Evolutionary conservation across 495 filamentous ascomycete species (phyloP).

Genomic region (Neurospora tetrasperma): DNA sequence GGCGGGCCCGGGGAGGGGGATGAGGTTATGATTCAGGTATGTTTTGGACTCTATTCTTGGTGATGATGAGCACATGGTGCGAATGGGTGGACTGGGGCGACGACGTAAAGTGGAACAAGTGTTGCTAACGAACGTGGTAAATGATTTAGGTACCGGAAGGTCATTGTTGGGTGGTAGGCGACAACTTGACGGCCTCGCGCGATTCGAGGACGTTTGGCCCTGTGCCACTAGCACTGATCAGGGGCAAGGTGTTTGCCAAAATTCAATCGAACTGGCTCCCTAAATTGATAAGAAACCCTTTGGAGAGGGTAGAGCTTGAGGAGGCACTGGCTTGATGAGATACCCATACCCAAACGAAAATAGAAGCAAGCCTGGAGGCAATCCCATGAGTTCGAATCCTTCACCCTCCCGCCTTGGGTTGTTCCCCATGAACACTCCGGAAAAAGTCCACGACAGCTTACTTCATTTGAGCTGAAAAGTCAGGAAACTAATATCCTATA

Average conservation of each 20-base stretch:
- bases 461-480: not conserved
- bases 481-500: not conserved
- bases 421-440: not conserved
- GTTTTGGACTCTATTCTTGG: slow-evolving; percentile 4
- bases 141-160: slow-evolving; percentile 64
- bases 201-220: slow-evolving; percentile 85
- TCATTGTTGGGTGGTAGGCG: slow-evolving; percentile 80
- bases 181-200: slow-evolving; percentile 71
- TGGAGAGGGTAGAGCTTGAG: slow-evolving; percentile 7
- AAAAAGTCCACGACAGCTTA: not conserved
- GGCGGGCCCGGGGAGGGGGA: not conserved
- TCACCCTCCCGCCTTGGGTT: not conserved
- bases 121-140: not conserved
- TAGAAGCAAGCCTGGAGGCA: not conserved
- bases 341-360: not conserved
- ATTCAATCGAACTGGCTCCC: slow-evolving; percentile 39
- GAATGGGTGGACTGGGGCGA: too few species aligned
- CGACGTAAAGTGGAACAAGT: not conserved
- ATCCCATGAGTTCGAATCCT: not conserved
- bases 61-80: not conserved
- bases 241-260: slow-evolving; percentile 72
- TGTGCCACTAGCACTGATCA: slow-evolving; percentile 70
- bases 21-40: slow-evolving; percentile 68
- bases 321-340: not conserved
- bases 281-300: slow-evolving; percentile 20